Conservation (phyloP, 2,329 filamentous ascomycete genomes). For the Myrmaecium sp. region DNA sequence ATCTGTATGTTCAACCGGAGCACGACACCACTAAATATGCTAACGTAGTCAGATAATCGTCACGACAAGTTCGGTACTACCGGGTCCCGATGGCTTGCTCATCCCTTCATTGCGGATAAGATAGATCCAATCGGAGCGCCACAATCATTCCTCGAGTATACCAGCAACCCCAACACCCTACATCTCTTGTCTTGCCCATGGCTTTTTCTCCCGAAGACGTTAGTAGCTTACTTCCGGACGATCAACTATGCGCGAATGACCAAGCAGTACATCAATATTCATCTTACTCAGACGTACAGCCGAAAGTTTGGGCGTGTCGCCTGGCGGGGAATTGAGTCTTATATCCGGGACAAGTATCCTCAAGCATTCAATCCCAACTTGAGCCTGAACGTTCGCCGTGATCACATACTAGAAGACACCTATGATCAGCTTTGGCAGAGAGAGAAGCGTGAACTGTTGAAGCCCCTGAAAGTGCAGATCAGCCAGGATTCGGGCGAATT, state of each 20-base stretch:
- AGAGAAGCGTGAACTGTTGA: constrained; percentile 62
- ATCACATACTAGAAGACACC: constrained; percentile 23
- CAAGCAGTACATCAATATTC: constrained; percentile 44
- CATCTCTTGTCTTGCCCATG: constrained; percentile 71
- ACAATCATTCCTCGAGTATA: constrained; percentile 44
- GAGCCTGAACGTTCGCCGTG: constrained; percentile 26
- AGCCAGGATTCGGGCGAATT: constrained; percentile 68
- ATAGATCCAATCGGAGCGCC: constrained; percentile 62
- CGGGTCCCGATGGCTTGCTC: no score
- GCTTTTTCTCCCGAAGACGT: constrained; percentile 53
- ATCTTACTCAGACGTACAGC: constrained; percentile 8
- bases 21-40: no score
- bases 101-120: constrained; percentile 45
- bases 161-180: constrained; percentile 44
- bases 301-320: constrained; percentile 1
- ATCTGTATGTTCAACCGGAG: constrained; percentile 56
- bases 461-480: constrained; percentile 76
- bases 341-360: constrained; percentile 3
- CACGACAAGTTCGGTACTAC: no score
- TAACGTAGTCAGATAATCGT: no score
- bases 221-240: constrained; percentile 73
- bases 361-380: constrained; percentile 17
- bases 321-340: constrained; percentile 3
- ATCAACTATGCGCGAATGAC: constrained; percentile 83
- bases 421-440: constrained; percentile 84